Base-by-base conservation (phyloP, 129 eudicot species). In the Centrapalus pauciflorus region DNA sequence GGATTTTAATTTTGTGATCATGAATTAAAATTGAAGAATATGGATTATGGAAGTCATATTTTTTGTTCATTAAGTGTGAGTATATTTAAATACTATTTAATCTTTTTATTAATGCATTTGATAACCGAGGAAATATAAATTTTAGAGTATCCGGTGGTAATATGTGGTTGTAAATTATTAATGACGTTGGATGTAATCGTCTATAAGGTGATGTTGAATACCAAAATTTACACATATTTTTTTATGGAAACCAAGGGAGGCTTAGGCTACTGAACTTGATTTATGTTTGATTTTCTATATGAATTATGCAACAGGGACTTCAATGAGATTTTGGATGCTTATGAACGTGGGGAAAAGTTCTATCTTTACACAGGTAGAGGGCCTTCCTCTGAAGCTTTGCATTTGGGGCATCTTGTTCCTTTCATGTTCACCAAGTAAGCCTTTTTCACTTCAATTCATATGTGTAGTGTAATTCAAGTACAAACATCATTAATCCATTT, bases 401-500 rank as follows among this genome's bases (percentile, higher is more conserved):
- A 90, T 81, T 78, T 90, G 79, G 97, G 97, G 30, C 97, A 90
- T 84, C 87, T 90, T 25, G 69, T 90, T 65, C 97, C 97, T 32
- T 92, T 92, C 72, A 88, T 92, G 98, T 92, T 92, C 76, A 92
- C 98, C 35, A 92, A 92, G 98, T 91, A 85, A 65, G 69, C 50
- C 50, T 29, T 34, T 62, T 45, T 61, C 4, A 41, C n/a, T 19
- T 23, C 24, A 29, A 9, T 61, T 17, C n/a, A n/a, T n/a, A n/a
- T n/a, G n/a, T n/a, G n/a, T n/a, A n/a, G 6, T 51, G 35, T 55
- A 34, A 13, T 29, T 64, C 13, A 30, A 64, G 28, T 61, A 26
- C 30, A 61, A 30, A 45, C 13, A 20, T 32, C 55, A 10, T 10
- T 29, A 19, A 27, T n/a, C 19, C 13, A 19, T 48, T 28, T 49